These are phyloP conservation scores for Tetrahymena elliotti DNA, from an alignment of 73 alveolate genomes.

Conservation along the genomic window DNA sequence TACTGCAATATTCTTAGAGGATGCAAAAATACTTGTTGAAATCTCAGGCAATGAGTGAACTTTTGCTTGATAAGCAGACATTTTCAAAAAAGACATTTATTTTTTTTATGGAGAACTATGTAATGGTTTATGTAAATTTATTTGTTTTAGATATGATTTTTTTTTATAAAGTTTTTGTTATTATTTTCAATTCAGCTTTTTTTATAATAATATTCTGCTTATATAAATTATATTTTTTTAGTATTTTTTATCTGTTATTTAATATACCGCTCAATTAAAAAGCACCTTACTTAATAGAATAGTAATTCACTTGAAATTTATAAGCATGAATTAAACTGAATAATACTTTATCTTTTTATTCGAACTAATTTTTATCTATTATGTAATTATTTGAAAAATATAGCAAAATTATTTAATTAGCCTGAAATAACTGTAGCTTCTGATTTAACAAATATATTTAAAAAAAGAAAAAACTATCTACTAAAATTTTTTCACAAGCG, in stretches of 20 bases:
- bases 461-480: too few species aligned
- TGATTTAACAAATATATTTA: too few species aligned
- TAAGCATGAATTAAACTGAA: background rate
- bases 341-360: too few species aligned
- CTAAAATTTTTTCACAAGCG: too few species aligned
- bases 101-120: too few species aligned
- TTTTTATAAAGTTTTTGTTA: too few species aligned
- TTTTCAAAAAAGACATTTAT: background rate
- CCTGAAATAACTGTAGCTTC: background rate
- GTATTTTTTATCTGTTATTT: background rate
- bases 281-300: background rate
- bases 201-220: too few species aligned
- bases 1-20: background rate
- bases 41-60: background rate
- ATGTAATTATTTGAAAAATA: background rate
- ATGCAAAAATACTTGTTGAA: background rate
- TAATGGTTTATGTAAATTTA: background rate
- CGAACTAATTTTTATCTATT: too few species aligned
- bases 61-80: background rate
- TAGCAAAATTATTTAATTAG: too few species aligned
- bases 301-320: too few species aligned
- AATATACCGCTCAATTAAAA: too few species aligned
- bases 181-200: background rate
- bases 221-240: too few species aligned
- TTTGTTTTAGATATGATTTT: background rate